Evolutionary conservation across 2,329 filamentous ascomycete species (phyloP), one percentile per base, ranked within the genome.

Genomic region (Lachnellula hyalina): DNA sequence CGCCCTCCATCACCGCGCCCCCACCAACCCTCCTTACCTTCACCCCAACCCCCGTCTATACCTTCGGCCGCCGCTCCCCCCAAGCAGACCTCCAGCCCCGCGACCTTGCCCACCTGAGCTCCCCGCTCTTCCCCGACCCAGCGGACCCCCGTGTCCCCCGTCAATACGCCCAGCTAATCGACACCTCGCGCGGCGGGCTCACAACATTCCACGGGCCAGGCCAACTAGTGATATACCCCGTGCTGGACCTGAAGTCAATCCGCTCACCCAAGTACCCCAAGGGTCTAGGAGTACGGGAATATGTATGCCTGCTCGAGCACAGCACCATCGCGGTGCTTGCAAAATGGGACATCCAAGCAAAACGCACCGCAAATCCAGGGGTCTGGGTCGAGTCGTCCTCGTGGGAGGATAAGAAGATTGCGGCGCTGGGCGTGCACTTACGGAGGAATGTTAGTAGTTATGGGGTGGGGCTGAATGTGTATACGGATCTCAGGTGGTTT

Each of bases 121-220:
- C 48, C 32, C 63, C 58, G 57, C 23, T 9, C 53, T 56, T 4
- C 62, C 59, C 42, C 49, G 14, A 19, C 38, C 21, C 7, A 40
- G 3, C 21, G 47, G 23, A 12, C 28, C 47, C 5, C 19, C 25
- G 8, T 28, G 5, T 2, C 25, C 25, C 25, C 38, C 14, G 6
- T 36, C n/a, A 21, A 21, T 55, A 56, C 15, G 62, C 67, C 3
- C 56, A 63, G 2, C 49, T 69, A 53, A 70, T 76, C 3, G 70
- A 71, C 8, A 68, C 74, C 12, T 70, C 72, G n/a, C 85, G 94
- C 52, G 94, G 94, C 58, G 94, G 94, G 0, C 84, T 96, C 61
- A 92, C 90, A 0, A 97, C 94, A 2, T 97, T 96, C 74, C 94
- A 99, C 70, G 94, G 93, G 0, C 94, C 93, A 0, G 93, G 93